Evolutionary conservation across 2,329 filamentous ascomycete species (phyloP), one percentile per base, ranked within the genome.

Genomic region (Cucurbitaria berberidis): DNA sequence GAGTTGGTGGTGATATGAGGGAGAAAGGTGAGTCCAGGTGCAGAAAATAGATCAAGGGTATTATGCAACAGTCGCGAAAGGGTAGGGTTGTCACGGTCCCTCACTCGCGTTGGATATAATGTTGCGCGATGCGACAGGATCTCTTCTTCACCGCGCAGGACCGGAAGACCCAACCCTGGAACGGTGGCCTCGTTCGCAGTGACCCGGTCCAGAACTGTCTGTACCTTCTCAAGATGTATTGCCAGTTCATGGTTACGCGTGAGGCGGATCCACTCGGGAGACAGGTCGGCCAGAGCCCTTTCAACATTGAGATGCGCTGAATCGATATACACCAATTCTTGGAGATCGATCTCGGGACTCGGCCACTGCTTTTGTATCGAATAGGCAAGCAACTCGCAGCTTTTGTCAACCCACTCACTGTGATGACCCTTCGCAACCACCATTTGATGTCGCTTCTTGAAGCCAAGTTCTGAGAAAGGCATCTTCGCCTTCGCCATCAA

Each of bases 211-310:
- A 59, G 29, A 7, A 81, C 58, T 0, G 40, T 5, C 46, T 85
- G 81, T 0, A 82, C 76, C 22, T 74, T 38, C 9, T 70, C 48
- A 0, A 85, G 53, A 57, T 84, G 80, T 0, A 64, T 36, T 0
- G 73, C 76, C 0, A 85, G 71, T 24, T 81, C 73, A 9, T 74
- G 54, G 39, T 86, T 86, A 5, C 77, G 72, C n/a, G 74, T 78
- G 0, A 83, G 60, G 0, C 79, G 76, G 4, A 68, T 55, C 82
- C 82, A 86, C 45, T 83, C 78, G 0, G 75, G 74, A 0, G 60
- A 56, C 13, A 86, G 63, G 0, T 65, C 60, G 0, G 71, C 58
- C 1, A 83, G 32, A 3, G 81, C 81, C 10, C 67, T 54, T 0
- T 55, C 32, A 2, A 82, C 52, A 0, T 66, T 40, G 0, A 86